Percentiles rank a stretch among this genome's conserved stretches.
phyloP scores from a whole-genome alignment of 495 filamentous ascomycete species.

The Aspergillus carlsbadensis region DNA sequence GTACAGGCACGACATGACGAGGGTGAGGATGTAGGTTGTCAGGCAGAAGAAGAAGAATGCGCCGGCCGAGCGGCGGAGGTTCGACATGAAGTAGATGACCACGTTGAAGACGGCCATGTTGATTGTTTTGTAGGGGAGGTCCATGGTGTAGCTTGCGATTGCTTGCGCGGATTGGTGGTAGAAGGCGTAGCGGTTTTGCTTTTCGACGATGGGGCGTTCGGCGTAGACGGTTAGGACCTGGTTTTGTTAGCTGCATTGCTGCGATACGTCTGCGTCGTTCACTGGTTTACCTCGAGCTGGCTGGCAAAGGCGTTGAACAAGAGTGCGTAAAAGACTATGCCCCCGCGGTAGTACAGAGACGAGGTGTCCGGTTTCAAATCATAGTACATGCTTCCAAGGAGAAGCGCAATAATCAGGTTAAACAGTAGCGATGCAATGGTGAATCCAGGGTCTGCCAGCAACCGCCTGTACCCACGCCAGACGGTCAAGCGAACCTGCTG shows the following conservation, averaged over 20 bases:
- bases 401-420: too few relatives aligned
- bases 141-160: slow-evolving; percentile 51
- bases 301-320: slow-evolving; percentile 57
- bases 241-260: too few relatives aligned
- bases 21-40: slow-evolving; percentile 59
- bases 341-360: slow-evolving; percentile 36
- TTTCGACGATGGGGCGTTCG: slow-evolving; percentile 59
- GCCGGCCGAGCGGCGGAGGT: slow-evolving; percentile 54
- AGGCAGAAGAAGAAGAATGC: slow-evolving; percentile 75
- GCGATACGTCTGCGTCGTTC: too few relatives aligned
- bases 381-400: too few relatives aligned
- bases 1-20: slow-evolving; percentile 73
- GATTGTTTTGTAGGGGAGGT: slow-evolving; percentile 53
- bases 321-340: slow-evolving; percentile 70
- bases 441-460: too few relatives aligned
- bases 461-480: too few relatives aligned
- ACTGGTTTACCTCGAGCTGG: too few relatives aligned
- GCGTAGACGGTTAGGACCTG: slow-evolving; percentile 60
- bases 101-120: slow-evolving; percentile 45
- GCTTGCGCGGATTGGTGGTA: slow-evolving; percentile 59
- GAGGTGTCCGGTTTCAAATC: too few relatives aligned
- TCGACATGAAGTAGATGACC: slow-evolving; percentile 53
- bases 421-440: too few relatives aligned
- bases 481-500: slow-evolving; percentile 3
- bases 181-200: slow-evolving; percentile 57